Base-by-base conservation (phyloP, 2,329 filamentous ascomycete species). In the Botrytis galanthina region DNA sequence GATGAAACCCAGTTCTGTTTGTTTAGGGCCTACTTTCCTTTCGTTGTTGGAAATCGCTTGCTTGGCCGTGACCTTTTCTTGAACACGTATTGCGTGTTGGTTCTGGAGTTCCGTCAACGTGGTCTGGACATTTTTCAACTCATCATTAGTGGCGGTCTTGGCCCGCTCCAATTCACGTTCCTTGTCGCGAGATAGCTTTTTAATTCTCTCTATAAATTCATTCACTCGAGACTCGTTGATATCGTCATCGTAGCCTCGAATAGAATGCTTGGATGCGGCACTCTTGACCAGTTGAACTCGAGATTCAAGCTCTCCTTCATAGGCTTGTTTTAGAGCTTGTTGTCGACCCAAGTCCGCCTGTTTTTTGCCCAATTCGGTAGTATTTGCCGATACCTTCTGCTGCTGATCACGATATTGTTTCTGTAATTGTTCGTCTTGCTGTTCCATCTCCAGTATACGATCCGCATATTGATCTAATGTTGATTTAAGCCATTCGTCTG, bases 301-400 rank as follows among this genome's bases (percentile, higher is more conserved):
- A 62, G 88, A 85, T 77, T 89, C 85, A 5, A 97, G 81, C 76
- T 98, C 93, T 6, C 92, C 89, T 80, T 98, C 93, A 80, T 96
- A 93, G 78, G 92, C 93, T 75, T 93, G 91, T 83, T 95, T 94
- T 80, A 97, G 92, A 3, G 95, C 95, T 81, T 96, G 89, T 77
- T 92, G 90, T 77, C 91, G 93, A 61, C 95, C 95, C 78, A 90
- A 87, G 77, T 94, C 91, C 1, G 88, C 84, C 54, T 88, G 84
- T 78, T 90, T 90, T 35, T 80, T 77, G 0, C 87, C 86, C 60
- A 88, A 81, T 7, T 85, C 81, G 54, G 80, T 83, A 48, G 87
- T 86, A 12, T 84, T 82, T 6, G 82, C 75, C 2, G 81, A 80
- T 20, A 89, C 80, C 14, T 86, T 84, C 2, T 81, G 80, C 74